These are phyloP conservation scores for Fusarium fujikuroi DNA, from an alignment of 2,329 filamentous ascomycete species.

Conservation along the genomic window DNA sequence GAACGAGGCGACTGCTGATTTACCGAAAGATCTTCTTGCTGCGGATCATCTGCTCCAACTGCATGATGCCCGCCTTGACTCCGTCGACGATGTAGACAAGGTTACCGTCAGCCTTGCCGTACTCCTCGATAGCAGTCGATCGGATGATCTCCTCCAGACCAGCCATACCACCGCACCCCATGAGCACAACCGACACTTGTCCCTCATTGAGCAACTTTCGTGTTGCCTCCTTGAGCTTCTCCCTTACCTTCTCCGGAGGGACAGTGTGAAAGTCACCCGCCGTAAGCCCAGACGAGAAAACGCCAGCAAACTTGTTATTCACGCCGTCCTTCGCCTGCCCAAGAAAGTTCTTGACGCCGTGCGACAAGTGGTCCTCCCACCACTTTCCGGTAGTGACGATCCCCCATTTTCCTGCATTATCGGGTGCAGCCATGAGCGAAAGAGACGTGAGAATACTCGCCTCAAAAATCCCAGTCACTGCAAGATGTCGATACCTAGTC, in stretches of 20 bases:
- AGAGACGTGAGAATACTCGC: constrained; percentile 76
- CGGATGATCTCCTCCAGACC: constrained; percentile 83
- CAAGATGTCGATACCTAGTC: constrained; percentile 46
- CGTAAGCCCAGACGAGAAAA: constrained; percentile 82
- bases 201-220: constrained; percentile 68
- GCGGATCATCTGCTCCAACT: constrained; percentile 66
- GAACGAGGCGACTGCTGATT: constrained; percentile 9
- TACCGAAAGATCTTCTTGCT: constrained; percentile 54
- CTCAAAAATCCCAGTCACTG: constrained; percentile 81
- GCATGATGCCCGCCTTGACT: constrained; percentile 74
- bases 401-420: constrained; percentile 70
- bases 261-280: constrained; percentile 83
- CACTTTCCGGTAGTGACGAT: constrained; percentile 89
- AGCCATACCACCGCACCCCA: constrained; percentile 93
- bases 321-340: constrained; percentile 55
- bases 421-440: constrained; percentile 53
- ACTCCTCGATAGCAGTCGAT: constrained; percentile 71
- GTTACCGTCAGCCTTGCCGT: constrained; percentile 67
- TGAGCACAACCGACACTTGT: constrained; percentile 74
- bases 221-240: constrained; percentile 76
- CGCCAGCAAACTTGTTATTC: constrained; percentile 75
- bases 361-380: constrained; percentile 79
- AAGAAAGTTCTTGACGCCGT: constrained; percentile 73
- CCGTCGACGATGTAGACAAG: constrained; percentile 80
- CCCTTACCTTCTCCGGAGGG: constrained; percentile 69